Evolutionary conservation across 2,329 filamentous ascomycete species (phyloP), one percentile per base, ranked within the genome.

Genomic region (Aspergillus fructus): DNA sequence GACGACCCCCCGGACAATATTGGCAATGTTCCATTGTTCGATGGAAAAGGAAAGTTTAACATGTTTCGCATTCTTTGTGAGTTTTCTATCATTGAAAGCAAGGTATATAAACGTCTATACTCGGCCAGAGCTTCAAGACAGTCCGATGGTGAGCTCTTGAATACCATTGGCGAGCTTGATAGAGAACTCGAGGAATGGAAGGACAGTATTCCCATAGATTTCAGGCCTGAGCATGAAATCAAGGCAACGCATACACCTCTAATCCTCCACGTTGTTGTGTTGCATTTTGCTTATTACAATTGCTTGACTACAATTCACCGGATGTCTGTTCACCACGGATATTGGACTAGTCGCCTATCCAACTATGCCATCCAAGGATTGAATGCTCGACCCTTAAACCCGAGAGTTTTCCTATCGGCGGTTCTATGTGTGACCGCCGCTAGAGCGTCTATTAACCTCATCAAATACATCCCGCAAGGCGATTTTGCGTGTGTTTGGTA

Each of bases 221-320:
- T 97, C 77, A 86, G 94, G n/a, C 94, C 94, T 0, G 94, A 97
- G 74, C 88, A 97, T 71, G 93, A 97, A 74, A 97, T 99, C 74
- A 93, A 92, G 73, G 91, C 91, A 0, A 89, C 89, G 0, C 91
- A 97, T 72, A 96, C 92, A 0, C 93, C 93, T 1, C 81, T 97
- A n/a, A 93, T 97, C 19, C 80, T 99, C 19, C 93, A 97, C 64
- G 86, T 99, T 52, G 93, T 96, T 59, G 91, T 96, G 72, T 79
- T 99, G 57, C 94, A 99, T 73, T 96, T 99, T 68, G 89, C 91
- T 1, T 99, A 99, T 75, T 97, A 97, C 79, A 99, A 99, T 73
- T 97, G 93, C 67, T 78, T 99, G 51, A 97, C 93, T 1, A 99
- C 94, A 0, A 97, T 99, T 62, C 94, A 99, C 73, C 90, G 94